phyloP scores from a whole-genome alignment of 2,329 filamentous ascomycete genomes.

The Davidsoniella australis region DNA sequence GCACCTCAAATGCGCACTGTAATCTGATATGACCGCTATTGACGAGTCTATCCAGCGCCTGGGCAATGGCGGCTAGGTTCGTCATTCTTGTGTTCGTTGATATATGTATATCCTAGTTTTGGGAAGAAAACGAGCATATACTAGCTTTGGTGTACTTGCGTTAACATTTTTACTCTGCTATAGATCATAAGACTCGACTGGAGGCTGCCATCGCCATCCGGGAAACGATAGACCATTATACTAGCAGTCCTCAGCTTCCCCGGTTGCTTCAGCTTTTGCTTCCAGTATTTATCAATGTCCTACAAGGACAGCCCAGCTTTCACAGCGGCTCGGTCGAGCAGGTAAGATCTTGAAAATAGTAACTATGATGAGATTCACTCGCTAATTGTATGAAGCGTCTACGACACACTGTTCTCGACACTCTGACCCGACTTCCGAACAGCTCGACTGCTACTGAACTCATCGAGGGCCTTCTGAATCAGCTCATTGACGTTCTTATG shows the following conservation, averaged over 20 bases:
- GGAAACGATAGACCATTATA: conserved; percentile 83
- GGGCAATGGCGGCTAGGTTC: conserved; percentile 36
- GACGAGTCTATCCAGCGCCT: conserved; percentile 48
- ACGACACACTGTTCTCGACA: conserved; percentile 84
- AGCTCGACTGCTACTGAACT: conserved; percentile 55
- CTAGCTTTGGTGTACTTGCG: too few species aligned
- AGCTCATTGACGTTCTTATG: conserved; percentile 83
- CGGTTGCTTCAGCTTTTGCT: conserved; percentile 75
- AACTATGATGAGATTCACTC: background rate
- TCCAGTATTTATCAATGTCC: conserved; percentile 72
- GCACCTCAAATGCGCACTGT: conserved; percentile 8
- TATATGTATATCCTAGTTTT: too few species aligned
- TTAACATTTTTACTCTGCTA: background rate
- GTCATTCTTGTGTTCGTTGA: conserved; percentile 12
- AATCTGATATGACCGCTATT: conserved; percentile 25
- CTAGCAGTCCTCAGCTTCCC: conserved; percentile 56
- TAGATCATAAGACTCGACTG: conserved; percentile 47
- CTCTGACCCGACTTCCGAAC: conserved; percentile 70
- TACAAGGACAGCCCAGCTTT: conserved; percentile 77
- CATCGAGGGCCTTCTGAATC: conserved; percentile 74
- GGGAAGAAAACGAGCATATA: too few species aligned
- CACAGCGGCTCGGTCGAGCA: conserved; percentile 82
- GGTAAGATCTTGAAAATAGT: conserved; percentile 29
- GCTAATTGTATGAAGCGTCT: conserved; percentile 44
- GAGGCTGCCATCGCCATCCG: conserved; percentile 73